Percentiles rank a stretch among this genome's conserved stretches.
These are phyloP conservation scores for Hortaea werneckii DNA, from an alignment of 2,329 filamentous ascomycete genomes.

Conservation along the genomic window DNA sequence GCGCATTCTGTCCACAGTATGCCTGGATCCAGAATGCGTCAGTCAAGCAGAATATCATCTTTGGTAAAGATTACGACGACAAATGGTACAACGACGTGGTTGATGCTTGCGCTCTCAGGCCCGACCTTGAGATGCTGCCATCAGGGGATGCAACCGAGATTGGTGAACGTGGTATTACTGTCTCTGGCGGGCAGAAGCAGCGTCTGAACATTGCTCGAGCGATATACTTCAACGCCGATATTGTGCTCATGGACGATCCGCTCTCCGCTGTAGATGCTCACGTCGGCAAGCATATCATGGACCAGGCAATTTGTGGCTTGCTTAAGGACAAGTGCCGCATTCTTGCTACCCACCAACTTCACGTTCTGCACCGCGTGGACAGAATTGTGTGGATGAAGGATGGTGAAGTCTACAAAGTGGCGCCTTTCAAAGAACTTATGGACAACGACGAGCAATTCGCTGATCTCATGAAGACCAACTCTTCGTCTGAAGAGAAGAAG, in stretches of 20 bases:
- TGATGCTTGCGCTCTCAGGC: slow-evolving; percentile 70
- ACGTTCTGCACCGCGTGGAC: slow-evolving; percentile 83
- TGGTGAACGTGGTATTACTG: slow-evolving; percentile 87
- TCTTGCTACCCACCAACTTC: slow-evolving; percentile 87
- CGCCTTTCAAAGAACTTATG: slow-evolving; percentile 86
- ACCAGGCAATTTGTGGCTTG: slow-evolving; percentile 83
- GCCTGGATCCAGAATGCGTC: slow-evolving; percentile 95
- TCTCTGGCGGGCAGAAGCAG: slow-evolving; percentile 92
- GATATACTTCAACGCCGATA: slow-evolving; percentile 55
- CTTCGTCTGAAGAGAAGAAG: slow-evolving; percentile 50
- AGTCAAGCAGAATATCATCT: slow-evolving; percentile 79
- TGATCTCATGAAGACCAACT: slow-evolving; percentile 69
- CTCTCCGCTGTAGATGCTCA: slow-evolving; percentile 49
- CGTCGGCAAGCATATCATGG: slow-evolving; percentile 66
- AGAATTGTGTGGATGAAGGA: slow-evolving; percentile 88
- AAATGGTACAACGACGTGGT: slow-evolving; percentile 79
- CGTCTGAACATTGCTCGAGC: slow-evolving; percentile 83
- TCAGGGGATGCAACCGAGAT: slow-evolving; percentile 84
- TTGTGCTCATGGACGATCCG: slow-evolving; percentile 55
- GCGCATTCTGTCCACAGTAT: slow-evolving; percentile 91
- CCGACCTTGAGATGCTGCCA: slow-evolving; percentile 88
- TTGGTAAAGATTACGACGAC: slow-evolving; percentile 64
- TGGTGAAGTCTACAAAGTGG: slow-evolving; percentile 72
- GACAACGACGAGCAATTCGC: slow-evolving; percentile 65
- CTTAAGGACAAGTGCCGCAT: slow-evolving; percentile 83